These are phyloP conservation scores for Exophiala phaeomuriformis DNA, from an alignment of 2,329 filamentous ascomycete genomes.

Conservation along the genomic window DNA sequence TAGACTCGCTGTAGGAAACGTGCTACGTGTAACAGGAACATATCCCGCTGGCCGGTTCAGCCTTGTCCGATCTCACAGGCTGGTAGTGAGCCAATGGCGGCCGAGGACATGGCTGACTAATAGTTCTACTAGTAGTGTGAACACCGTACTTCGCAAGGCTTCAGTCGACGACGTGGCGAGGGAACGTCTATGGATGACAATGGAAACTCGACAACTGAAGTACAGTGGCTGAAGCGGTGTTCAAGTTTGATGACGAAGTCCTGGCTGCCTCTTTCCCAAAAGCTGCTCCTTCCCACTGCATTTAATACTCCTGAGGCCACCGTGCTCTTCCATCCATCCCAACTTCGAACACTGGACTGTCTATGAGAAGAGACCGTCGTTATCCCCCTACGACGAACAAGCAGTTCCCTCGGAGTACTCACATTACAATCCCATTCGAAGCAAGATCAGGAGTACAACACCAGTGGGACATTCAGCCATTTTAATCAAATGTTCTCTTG, in stretches of 20 bases:
- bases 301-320: no score
- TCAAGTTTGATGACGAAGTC: slow-evolving; percentile 9
- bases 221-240: not conserved
- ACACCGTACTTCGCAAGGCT: slow-evolving; percentile 8
- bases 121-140: slow-evolving; percentile 10
- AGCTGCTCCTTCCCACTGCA: not conserved
- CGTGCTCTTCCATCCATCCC: no score
- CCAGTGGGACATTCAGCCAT: no score
- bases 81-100: no score
- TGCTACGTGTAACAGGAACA: no score
- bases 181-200: slow-evolving; percentile 1
- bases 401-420: no score
- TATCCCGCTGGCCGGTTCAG: not conserved
- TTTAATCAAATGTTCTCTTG: no score
- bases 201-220: not conserved
- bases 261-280: slow-evolving; percentile 10
- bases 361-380: not conserved
- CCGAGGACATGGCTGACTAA: slow-evolving; percentile 1
- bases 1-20: no score
- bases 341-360: not conserved
- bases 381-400: no score
- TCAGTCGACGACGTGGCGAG: slow-evolving; percentile 18
- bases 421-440: no score
- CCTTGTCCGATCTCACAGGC: not conserved
- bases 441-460: no score